Evolutionary conservation across 2,329 filamentous ascomycete species (phyloP).

Genomic region (Penicillium decumbens): DNA sequence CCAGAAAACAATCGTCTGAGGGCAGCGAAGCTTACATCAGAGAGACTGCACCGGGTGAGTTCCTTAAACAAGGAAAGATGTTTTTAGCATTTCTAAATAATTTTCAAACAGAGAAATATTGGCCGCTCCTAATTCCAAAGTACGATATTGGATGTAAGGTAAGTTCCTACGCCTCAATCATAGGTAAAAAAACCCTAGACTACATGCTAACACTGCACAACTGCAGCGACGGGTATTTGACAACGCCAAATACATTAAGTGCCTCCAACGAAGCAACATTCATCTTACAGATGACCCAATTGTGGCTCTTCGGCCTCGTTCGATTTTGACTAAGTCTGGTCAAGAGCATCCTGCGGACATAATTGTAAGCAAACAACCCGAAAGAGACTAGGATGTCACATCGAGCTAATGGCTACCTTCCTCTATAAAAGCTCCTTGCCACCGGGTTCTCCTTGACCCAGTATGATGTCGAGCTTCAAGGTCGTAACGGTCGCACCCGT

Average conservation of each 20-base stretch:
- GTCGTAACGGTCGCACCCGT: slow-evolving; percentile 12
- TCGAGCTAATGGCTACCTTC: not conserved
- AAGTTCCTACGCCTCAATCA: too few relatives aligned
- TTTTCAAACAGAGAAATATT: too few relatives aligned
- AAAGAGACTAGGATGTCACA: not conserved
- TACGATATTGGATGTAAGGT: too few relatives aligned
- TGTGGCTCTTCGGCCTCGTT: not conserved
- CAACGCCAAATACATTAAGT: slow-evolving; percentile 9
- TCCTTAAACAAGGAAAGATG: too few relatives aligned
- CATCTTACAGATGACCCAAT: slow-evolving; percentile 3
- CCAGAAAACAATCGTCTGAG: too few relatives aligned
- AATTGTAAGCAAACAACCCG: not conserved
- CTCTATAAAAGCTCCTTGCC: slow-evolving; percentile 11
- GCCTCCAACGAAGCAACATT: slow-evolving; percentile 1
- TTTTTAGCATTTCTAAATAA: too few relatives aligned
- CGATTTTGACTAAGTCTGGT: not conserved
- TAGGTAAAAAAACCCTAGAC: too few relatives aligned
- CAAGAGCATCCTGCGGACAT: not conserved
- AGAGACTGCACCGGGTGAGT: too few relatives aligned
- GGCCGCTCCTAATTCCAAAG: too few relatives aligned
- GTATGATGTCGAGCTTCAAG: slow-evolving; percentile 11
- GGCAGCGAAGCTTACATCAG: too few relatives aligned
- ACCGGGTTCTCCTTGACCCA: slow-evolving; percentile 21
- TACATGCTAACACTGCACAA: not conserved
- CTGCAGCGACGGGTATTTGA: slow-evolving; percentile 13